Conservation (phyloP, 768 basidiomycete genomes). For the Gautieria morchelliformis region DNA sequence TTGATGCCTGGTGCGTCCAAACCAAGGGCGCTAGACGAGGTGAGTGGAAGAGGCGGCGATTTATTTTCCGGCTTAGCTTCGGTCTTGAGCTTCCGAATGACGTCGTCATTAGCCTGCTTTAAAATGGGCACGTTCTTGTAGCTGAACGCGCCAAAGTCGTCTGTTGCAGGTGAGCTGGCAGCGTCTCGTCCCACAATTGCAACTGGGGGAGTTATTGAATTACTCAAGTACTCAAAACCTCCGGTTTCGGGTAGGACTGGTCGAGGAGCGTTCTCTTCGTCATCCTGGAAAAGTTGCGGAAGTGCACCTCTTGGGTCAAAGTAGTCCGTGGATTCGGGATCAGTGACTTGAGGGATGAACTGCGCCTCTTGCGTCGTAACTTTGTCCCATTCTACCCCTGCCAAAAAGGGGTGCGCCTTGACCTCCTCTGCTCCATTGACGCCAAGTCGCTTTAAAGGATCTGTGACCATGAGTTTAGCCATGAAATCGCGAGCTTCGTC, state of each 20-base stretch:
- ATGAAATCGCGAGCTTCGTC: conserved; percentile 87
- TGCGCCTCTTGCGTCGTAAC: conserved; percentile 83
- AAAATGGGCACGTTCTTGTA: conserved; percentile 95
- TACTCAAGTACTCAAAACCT: conserved; percentile 25
- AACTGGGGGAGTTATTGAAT: conserved; percentile 22
- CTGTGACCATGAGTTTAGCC: conserved; percentile 70
- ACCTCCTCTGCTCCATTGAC: conserved; percentile 85
- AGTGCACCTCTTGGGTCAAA: conserved; percentile 95
- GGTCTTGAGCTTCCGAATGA: conserved; percentile 90
- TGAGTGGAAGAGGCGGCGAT: conserved; percentile 31
- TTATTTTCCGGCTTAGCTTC: conserved; percentile 55
- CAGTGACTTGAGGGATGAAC: conserved; percentile 90
- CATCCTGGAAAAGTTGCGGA: conserved; percentile 85
- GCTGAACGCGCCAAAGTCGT: conserved; percentile 96
- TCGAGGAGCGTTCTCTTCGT: conserved; percentile 42
- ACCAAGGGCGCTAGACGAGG: conserved; percentile 4
- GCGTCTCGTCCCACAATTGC: conserved; percentile 29
- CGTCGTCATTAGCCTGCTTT: conserved; percentile 97
- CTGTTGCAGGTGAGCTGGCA: conserved; percentile 49
- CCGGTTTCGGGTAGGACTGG: conserved; percentile 27
- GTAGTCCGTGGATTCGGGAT: conserved; percentile 99
- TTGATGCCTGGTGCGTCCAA: conserved; percentile 10
- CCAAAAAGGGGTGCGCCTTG: conserved; percentile 84
- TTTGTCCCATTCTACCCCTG: conserved; percentile 87
- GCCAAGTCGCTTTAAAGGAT: conserved; percentile 75